Percentiles rank a stretch among this genome's conserved stretches.
Evolutionary conservation across 768 basidiomycete species (phyloP).

Genomic region (Serendipita vermifera): DNA sequence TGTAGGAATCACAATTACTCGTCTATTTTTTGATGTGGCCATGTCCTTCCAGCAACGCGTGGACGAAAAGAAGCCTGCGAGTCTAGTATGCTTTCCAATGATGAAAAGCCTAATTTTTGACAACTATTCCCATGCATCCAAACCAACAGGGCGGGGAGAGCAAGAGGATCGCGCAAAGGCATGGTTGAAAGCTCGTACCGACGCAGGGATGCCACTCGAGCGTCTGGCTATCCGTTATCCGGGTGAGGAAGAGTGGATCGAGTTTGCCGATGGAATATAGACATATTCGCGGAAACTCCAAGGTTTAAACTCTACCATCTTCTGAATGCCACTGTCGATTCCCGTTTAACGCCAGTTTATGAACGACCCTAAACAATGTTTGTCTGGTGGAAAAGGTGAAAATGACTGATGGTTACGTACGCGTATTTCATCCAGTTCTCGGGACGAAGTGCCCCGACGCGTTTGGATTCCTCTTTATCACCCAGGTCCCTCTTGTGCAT

Average conservation of each 20-base stretch:
- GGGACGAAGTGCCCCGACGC: too few relatives aligned
- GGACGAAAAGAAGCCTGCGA: neutral
- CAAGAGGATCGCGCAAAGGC: neutral
- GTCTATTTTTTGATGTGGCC: neutral
- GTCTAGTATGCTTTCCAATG: neutral
- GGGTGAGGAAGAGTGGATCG: neutral
- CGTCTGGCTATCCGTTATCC: neutral
- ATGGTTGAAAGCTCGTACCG: neutral
- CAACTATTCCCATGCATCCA: neutral
- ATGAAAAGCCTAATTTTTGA: neutral
- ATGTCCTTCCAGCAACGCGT: neutral
- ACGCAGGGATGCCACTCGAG: neutral
- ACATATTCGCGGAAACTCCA: neutral
- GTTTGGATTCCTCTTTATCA: too few relatives aligned
- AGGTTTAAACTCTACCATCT: neutral
- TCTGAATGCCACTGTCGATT: too few relatives aligned
- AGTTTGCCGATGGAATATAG: neutral
- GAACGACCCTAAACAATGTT: too few relatives aligned
- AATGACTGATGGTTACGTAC: too few relatives aligned
- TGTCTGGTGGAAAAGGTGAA: too few relatives aligned
- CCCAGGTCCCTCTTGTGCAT: too few relatives aligned
- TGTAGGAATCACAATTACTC: neutral
- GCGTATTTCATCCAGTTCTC: too few relatives aligned
- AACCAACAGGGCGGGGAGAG: neutral
- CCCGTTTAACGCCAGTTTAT: too few relatives aligned